These are phyloP conservation scores for Umbelopsis ramanniana DNA, from an alignment of 192 early-diverging fungal species.

Conservation along the genomic window DNA sequence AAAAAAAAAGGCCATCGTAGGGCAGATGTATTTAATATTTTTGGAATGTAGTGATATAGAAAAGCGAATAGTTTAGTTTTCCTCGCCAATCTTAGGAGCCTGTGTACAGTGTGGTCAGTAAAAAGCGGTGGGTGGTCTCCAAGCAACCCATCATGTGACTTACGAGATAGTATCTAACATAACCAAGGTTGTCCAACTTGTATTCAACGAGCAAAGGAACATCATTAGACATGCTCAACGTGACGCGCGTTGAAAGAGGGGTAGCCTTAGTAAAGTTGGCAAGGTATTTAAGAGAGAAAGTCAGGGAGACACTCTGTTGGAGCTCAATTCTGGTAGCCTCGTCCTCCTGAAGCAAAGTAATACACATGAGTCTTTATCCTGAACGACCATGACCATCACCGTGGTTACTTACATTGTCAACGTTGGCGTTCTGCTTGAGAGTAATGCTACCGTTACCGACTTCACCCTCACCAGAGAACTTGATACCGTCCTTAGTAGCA, in stretches of 20 bases:
- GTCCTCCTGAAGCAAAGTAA: conserved; percentile 26
- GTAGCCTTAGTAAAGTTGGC: conserved; percentile 95
- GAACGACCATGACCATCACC: not conserved
- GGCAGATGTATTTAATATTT: not conserved
- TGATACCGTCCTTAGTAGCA: conserved; percentile 91
- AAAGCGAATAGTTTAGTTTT: conserved; percentile 37
- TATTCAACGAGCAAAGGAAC: conserved; percentile 95
- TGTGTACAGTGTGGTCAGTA: not conserved
- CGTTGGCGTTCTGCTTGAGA: conserved; percentile 72
- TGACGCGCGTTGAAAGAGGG: conserved; percentile 77
- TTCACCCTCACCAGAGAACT: conserved; percentile 88
- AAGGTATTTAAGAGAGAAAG: conserved; percentile 94
- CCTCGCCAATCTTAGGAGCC: conserved; percentile 55
- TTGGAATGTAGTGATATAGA: not conserved
- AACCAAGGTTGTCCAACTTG: conserved; percentile 84
- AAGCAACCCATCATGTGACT: not conserved
- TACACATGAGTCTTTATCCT: not conserved
- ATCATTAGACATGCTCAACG: conserved; percentile 81
- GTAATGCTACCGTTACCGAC: conserved; percentile 83
- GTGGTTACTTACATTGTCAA: conserved; percentile 65
- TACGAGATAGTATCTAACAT: conserved; percentile 92
- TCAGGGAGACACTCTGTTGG: conserved; percentile 77
- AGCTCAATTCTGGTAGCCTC: conserved; percentile 79
- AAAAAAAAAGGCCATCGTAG: not conserved
- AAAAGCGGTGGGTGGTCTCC: not conserved